Evolutionary conservation across 2,329 filamentous ascomycete genomes (phyloP), one percentile per base, ranked within the genome.

Genomic region (Alternaria conjuncta): DNA sequence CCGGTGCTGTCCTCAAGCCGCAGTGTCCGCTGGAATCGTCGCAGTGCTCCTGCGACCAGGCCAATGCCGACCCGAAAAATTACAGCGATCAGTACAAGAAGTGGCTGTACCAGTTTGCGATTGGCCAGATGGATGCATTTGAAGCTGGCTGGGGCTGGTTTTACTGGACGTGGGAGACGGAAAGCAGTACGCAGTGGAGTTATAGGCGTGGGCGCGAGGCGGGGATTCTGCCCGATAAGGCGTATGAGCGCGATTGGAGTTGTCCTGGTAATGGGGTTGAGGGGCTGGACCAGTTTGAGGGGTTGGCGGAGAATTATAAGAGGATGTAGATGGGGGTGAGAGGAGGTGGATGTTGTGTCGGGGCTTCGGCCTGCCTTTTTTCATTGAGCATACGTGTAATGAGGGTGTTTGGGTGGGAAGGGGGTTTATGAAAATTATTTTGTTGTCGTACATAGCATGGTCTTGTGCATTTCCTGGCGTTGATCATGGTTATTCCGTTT

Each of bases 131-230:
- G 93, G 86, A 90, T 72, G 92, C 90, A 63, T 99, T 98, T 76
- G 95, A 98, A 80, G 89, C 90, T 67, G 93, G 92, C 6, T 96
- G 92, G 90, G 96, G 96, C 53, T 99, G 96, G 96, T 97, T 97
- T 83, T 99, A 99, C 82, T 99, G 96, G 96, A 98, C 94, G 32
- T 97, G 96, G 95, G 88, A 94, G 81, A 97, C 95, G 28, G 95
- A 98, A 84, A 86, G 82, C 68, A 90, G 92, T 53, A 85, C 89
- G 63, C 93, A 97, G 82, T 99, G 96, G 96, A 97, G 94, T 78
- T 97, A 96, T 83, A 89, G 94, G 80, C 85, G 89, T 67, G 94
- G 93, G 0, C 83, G 94, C 66, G 86, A 86, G 56, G 91, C 91
- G 2, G 93, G 93, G 0, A 93, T 95, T 51, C 80, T 99, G 81